phyloP scores from a whole-genome alignment of 306 rosid species.

The Vigna hirtella region DNA sequence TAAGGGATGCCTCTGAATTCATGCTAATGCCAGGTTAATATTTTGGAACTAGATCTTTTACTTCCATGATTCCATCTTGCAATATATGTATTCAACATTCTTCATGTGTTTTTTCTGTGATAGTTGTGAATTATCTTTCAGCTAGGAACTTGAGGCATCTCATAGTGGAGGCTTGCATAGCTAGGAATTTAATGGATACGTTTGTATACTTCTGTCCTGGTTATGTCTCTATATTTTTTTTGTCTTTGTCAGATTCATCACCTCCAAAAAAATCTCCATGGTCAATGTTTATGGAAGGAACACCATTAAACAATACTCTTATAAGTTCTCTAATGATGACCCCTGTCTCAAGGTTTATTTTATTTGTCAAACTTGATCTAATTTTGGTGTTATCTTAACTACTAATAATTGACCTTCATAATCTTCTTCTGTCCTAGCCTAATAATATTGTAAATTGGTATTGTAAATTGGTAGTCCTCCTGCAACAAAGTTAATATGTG shows the following conservation, averaged over 20 bases:
- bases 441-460: constrained; percentile 37
- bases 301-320: constrained; percentile 62
- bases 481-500: constrained; percentile 1
- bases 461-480: constrained; percentile 33
- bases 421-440: constrained; percentile 59
- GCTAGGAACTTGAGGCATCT: constrained; percentile 87
- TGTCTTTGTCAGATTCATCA: constrained; percentile 55
- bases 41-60: no score
- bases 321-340: constrained; percentile 60
- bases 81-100: constrained; percentile 18
- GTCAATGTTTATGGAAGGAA: constrained; percentile 75
- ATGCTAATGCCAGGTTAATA: constrained; percentile 39
- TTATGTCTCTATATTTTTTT: constrained; percentile 60
- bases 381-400: constrained; percentile 43
- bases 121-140: constrained; percentile 51
- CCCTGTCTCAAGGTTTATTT: constrained; percentile 74
- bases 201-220: constrained; percentile 77
- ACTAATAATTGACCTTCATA: constrained; percentile 41
- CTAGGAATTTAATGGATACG: constrained; percentile 71
- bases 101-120: constrained; percentile 27
- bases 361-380: constrained; percentile 22
- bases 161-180: constrained; percentile 82
- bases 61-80: no score
- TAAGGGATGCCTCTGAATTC: constrained; percentile 57
- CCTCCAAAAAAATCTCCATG: constrained; percentile 70